These are phyloP conservation scores for Dysphania ambrosioides DNA, from an alignment of 148 eudicot genomes.

Conservation along the genomic window DNA sequence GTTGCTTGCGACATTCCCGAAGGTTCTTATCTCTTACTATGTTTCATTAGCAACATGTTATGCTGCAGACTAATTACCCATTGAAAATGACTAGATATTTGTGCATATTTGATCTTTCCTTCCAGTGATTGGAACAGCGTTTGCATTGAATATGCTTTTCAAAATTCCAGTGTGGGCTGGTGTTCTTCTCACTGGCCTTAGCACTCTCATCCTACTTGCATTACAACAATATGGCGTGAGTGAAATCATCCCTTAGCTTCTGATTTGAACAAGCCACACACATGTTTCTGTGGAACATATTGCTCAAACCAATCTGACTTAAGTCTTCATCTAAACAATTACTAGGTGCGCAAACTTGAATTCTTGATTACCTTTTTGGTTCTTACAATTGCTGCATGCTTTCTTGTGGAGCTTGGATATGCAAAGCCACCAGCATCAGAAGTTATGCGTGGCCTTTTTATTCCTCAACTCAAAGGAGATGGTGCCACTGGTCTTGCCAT, in stretches of 20 bases:
- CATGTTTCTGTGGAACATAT: not conserved
- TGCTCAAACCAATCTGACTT: conserved; percentile 14
- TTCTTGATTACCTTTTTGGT: conserved; percentile 80
- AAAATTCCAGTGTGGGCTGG: conserved; percentile 81
- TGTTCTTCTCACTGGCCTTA: conserved; percentile 90
- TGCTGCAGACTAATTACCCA: not conserved
- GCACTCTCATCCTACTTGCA: conserved; percentile 82
- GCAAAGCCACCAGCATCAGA: conserved; percentile 79
- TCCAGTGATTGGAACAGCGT: conserved; percentile 94
- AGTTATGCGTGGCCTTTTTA: conserved; percentile 76
- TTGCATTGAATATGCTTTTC: conserved; percentile 95
- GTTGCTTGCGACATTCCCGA: conserved; percentile 99
- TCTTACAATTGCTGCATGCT: conserved; percentile 81
- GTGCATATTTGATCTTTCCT: not conserved
- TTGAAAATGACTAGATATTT: not conserved
- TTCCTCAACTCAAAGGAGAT: conserved; percentile 84
- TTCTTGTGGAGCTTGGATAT: conserved; percentile 78
- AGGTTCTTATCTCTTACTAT: conserved; percentile 43
- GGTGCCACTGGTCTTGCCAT: conserved; percentile 91
- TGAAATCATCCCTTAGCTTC: not conserved
- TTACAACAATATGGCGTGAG: conserved; percentile 93
- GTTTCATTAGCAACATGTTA: not conserved
- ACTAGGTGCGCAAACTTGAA: conserved; percentile 92
- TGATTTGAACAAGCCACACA: not conserved
- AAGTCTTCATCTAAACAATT: not conserved